These are phyloP conservation scores for Passalora sequoiae DNA, from an alignment of 2,329 filamentous ascomycete species.

Conservation along the genomic window DNA sequence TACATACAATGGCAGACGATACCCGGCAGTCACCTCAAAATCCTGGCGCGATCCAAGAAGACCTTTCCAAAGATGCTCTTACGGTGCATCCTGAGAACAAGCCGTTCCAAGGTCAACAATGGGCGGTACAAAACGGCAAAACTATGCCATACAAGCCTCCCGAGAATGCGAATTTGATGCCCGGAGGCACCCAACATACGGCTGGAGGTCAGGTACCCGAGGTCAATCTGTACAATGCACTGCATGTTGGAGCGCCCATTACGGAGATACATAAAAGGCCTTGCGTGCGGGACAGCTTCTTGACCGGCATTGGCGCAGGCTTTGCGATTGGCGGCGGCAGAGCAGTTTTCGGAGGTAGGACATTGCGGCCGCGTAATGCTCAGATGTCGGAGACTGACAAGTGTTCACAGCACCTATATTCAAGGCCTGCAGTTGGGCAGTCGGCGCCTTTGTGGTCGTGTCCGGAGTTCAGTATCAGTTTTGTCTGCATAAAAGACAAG, in stretches of 20 bases:
- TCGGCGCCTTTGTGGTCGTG: slow-evolving; percentile 65
- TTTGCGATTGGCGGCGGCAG: slow-evolving; percentile 69
- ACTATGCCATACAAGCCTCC: slow-evolving; percentile 26
- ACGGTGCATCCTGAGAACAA: slow-evolving; percentile 30
- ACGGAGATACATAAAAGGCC: slow-evolving; percentile 69
- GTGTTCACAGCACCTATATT: slow-evolving; percentile 51
- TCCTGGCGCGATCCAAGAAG: slow-evolving; percentile 14
- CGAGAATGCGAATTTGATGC: slow-evolving; percentile 52
- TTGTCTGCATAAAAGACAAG: slow-evolving; percentile 67
- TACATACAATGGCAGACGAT: slow-evolving; percentile 42
- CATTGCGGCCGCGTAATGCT: not conserved
- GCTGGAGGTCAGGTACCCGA: slow-evolving; percentile 60
- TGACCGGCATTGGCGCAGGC: slow-evolving; percentile 77
- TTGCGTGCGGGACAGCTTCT: slow-evolving; percentile 74
- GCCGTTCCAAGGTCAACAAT: slow-evolving; percentile 34
- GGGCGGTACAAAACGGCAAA: slow-evolving; percentile 24
- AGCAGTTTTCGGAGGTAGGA: slow-evolving; percentile 68
- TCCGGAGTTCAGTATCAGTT: slow-evolving; percentile 76
- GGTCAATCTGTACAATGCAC: slow-evolving; percentile 49
- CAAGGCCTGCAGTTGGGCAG: slow-evolving; percentile 77
- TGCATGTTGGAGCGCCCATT: slow-evolving; percentile 64
- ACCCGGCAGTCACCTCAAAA: slow-evolving; percentile 33
- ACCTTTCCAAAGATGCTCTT: slow-evolving; percentile 29
- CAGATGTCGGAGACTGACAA: slow-evolving; percentile 8
- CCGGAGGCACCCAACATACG: slow-evolving; percentile 55